Conservation (phyloP, 176 grass and related monocot species). For the Secale cereale region DNA sequence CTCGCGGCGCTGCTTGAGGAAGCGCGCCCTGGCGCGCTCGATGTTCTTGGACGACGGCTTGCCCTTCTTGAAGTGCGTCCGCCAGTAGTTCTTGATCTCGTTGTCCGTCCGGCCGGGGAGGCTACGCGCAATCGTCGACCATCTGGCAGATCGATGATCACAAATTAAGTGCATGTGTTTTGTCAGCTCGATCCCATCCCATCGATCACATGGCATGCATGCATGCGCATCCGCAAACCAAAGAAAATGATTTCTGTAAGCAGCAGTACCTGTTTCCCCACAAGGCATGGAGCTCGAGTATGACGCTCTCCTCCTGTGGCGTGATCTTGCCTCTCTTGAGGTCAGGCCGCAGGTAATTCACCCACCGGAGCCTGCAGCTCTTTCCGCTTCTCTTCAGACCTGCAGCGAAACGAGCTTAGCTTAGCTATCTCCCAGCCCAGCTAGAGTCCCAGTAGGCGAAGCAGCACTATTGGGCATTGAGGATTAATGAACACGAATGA, state of each 20-base stretch:
- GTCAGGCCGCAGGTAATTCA: slow-evolving; percentile 93
- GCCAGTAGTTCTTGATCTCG: slow-evolving; percentile 99
- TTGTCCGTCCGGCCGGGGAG: slow-evolving; percentile 92
- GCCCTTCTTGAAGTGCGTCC: slow-evolving; percentile 93
- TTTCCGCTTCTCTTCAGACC: slow-evolving; percentile 88
- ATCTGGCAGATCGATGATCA: slow-evolving; percentile 35
- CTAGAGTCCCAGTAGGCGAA: neutral
- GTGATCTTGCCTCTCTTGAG: slow-evolving; percentile 91
- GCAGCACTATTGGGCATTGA: too few relatives aligned
- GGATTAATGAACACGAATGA: neutral
- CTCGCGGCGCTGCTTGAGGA: slow-evolving; percentile 62
- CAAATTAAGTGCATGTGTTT: neutral
- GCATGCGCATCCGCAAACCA: neutral
- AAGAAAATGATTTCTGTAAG: neutral
- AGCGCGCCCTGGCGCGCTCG: slow-evolving; percentile 69
- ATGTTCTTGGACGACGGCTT: slow-evolving; percentile 86
- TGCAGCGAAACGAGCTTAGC: slow-evolving; percentile 10
- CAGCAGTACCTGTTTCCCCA: slow-evolving; percentile 75
- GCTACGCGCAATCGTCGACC: slow-evolving; percentile 93
- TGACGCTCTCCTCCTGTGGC: slow-evolving; percentile 72
- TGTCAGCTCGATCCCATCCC: neutral
- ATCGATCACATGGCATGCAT: neutral
- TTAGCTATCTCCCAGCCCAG: neutral
- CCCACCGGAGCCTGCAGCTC: slow-evolving; percentile 94
- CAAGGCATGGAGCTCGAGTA: slow-evolving; percentile 64